Base-by-base conservation (phyloP, 306 rosid genomes). In the Sindora glabra region DNA sequence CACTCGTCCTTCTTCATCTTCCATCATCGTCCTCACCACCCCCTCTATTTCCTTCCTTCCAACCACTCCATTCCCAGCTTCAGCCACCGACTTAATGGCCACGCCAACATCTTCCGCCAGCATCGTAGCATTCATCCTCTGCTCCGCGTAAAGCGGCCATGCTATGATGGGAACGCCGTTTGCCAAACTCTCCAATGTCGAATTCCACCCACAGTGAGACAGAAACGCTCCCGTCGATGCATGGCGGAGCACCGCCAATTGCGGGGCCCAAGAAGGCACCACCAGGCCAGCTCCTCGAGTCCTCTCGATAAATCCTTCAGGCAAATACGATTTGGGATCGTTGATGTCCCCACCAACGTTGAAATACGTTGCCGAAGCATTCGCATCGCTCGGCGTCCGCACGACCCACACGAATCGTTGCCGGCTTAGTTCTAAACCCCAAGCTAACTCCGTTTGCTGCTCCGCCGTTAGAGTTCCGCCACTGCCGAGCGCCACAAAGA, bases 201-300 rank as follows among this genome's bases (percentile, higher is more conserved):
- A 78, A 60, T 82, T 82, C 88, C 88, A 78, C 8, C 88, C 84
- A 21, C 85, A 82, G 48, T 82, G 84, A 2, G 85, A 72, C 64
- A 73, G 0, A 36, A 82, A 78, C 14, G 65, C 78, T 1, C 77
- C 82, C 2, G 76, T 75, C 1, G 80, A 67, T 13, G n/a, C 4
- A 56, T 82, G 84, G 0, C 13, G 0, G 1, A 78, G 62, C 37
- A 81, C 25, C 14, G 27, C 34, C 24, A 55, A 19, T 3, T 81
- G 84, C 6, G 81, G 57, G 14, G 68, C 77, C 88, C 84, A 82
- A 0, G 80, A 69, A 0, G 58, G 8, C 13, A 78, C 75, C 46
- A 55, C 59, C 6, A 74, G 12, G 1, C 84, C 81, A 12, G 15
- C 12, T 0, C 21, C 80, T 33, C 33, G 19, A 0, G 79, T 79